phyloP scores from a whole-genome alignment of 2,329 filamentous ascomycete species.

The Cercospora citrullina region DNA sequence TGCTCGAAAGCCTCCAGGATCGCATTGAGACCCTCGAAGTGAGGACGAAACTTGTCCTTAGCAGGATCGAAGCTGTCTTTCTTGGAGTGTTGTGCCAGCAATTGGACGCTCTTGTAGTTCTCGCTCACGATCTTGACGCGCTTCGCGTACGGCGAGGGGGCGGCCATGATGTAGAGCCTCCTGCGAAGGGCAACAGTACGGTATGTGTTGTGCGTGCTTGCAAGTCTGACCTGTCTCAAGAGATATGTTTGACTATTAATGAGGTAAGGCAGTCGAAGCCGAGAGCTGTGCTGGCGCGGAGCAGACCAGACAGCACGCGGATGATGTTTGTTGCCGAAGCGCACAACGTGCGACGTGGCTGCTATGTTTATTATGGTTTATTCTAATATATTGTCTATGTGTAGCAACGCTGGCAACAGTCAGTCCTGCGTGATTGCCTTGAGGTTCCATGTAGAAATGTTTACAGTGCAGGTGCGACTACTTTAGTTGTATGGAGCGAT shows the following conservation, averaged over 20 bases:
- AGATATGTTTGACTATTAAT: not conserved
- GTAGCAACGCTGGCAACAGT: not conserved
- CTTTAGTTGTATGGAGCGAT: not conserved
- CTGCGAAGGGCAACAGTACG: too few relatives aligned
- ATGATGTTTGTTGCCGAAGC: not conserved
- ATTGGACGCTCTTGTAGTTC: not conserved
- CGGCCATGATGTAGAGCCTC: not conserved
- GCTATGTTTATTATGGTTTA: not conserved
- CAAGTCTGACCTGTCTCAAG: too few relatives aligned
- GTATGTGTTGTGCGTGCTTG: not conserved
- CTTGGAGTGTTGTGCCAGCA: conserved; percentile 10
- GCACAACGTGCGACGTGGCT: not conserved
- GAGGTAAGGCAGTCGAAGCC: not conserved
- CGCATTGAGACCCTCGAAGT: conserved; percentile 22
- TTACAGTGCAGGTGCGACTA: not conserved
- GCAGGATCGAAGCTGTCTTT: conserved; percentile 2
- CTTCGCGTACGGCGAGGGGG: not conserved
- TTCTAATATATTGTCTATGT: not conserved
- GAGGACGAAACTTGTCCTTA: not conserved
- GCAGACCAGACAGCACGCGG: not conserved
- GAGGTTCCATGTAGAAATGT: not conserved
- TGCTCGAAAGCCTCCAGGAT: conserved; percentile 27
- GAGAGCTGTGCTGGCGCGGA: not conserved
- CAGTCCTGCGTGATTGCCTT: not conserved
- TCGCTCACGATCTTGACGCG: not conserved